Evolutionary conservation across 805 yeast species (phyloP), one percentile per base, ranked within the genome.

Genomic region (Pichia nanzhaoensis): DNA sequence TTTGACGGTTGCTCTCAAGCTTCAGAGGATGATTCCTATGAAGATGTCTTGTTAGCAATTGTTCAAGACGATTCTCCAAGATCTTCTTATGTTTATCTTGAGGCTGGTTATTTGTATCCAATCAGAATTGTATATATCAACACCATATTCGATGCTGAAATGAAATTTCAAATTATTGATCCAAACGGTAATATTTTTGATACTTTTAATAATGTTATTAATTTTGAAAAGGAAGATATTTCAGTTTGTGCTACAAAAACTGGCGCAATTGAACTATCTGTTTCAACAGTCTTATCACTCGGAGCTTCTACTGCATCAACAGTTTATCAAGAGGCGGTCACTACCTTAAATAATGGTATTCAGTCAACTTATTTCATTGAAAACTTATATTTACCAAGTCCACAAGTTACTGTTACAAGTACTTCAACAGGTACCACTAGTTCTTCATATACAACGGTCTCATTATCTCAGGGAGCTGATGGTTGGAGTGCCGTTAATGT

Each of bases 1-100:
- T 57, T 68, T 28, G 57, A 56, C 20, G 68, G 73, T 51, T 60
- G 69, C 51, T 16, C 38, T 6, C 44, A 42, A 30, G 33, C 40
- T 9, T 20, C 40, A 13, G 5, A n/a, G 4, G 16, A 16, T 19
- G 9, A 35, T 9, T 16, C 38, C 10, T 41, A 37, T 12, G 30
- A 24, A 7, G 39, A 41, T 16, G 41, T 45, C 21, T 40, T 45
- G 32, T 32, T 45, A 19, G 48, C n/a, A n/a, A n/a, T 34, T 18
- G 41, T 32, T 4, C 27, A 44, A 27, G 21, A 31, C n/a, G 14
- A 22, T 9, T 17, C 17, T 19, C 39, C 38, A 18, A 27, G 22
- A 8, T 34, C 52, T 34, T 41, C 52, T 1, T 32, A 39, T 30
- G 42, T 45, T 30, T 45, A 51, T 31, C 42, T 52, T 16, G 43